phyloP scores from a whole-genome alignment of 208 protist species.

The Leptomonas pyrrhocoris region DNA sequence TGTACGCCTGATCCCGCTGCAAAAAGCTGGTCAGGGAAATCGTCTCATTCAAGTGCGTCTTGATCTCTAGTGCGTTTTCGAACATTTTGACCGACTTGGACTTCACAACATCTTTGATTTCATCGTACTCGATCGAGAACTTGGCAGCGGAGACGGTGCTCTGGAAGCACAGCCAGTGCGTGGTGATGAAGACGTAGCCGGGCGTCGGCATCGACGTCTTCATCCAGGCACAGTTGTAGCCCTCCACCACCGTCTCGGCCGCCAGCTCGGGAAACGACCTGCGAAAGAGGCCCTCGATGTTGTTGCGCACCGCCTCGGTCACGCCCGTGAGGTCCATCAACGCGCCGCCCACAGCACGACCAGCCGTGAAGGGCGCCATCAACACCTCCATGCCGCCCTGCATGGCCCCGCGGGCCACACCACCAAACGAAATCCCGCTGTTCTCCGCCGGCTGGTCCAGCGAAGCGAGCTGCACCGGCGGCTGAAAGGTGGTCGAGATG shows the following conservation, averaged over 20 bases:
- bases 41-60: constrained; percentile 64
- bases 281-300: constrained; percentile 62
- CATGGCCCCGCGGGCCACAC: constrained; percentile 60
- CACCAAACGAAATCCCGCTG: constrained; percentile 43
- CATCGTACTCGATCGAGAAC: constrained; percentile 79
- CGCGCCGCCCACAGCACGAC: constrained; percentile 58
- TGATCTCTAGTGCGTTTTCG: constrained; percentile 70
- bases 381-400: constrained; percentile 73
- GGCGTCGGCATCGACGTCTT: constrained; percentile 47
- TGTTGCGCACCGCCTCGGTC: constrained; percentile 61
- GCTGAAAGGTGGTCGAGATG: constrained; percentile 42
- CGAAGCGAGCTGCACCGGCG: constrained; percentile 74
- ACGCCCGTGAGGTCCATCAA: constrained; percentile 76
- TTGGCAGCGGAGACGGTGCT: constrained; percentile 38
- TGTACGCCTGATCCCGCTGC: constrained; percentile 75
- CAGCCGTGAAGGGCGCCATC: constrained; percentile 70
- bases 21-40: constrained; percentile 72
- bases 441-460: constrained; percentile 46
- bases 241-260: constrained; percentile 64
- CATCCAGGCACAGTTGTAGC: constrained; percentile 58
- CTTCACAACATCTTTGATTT: constrained; percentile 84
- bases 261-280: constrained; percentile 62
- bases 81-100: constrained; percentile 65
- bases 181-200: constrained; percentile 69
- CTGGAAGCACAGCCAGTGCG: constrained; percentile 75